Conservation (phyloP, 306 rosid genomes). For the Trifolium fragiferum region DNA sequence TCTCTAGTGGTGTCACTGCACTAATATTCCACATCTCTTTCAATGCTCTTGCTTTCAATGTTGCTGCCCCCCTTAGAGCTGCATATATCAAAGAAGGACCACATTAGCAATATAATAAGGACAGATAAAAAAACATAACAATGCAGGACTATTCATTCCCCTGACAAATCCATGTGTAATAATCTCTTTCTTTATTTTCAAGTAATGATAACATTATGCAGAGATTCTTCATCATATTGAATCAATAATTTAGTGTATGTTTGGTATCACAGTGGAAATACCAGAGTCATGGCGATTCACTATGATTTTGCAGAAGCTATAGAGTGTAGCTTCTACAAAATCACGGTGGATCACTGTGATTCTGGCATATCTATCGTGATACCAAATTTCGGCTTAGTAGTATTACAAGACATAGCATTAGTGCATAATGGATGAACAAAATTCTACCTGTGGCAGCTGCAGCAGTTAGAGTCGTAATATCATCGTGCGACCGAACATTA, state of each 20-base stretch:
- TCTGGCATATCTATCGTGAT: no score
- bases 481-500: conserved; percentile 82
- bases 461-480: conserved; percentile 91
- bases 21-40: conserved; percentile 89
- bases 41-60: conserved; percentile 87
- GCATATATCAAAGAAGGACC: conserved; percentile 38
- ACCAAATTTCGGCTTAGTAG: no score
- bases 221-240: not conserved
- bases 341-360: no score
- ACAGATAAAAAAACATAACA: not conserved
- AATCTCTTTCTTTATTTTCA: not conserved
- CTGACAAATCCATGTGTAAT: not conserved
- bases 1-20: conserved; percentile 83
- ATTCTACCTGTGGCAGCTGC: conserved; percentile 93
- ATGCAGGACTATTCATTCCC: not conserved
- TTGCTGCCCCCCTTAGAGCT: conserved; percentile 95
- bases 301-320: no score
- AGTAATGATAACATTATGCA: no score
- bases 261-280: no score
- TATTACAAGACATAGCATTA: no score
- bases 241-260: no score
- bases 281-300: no score
- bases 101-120: not conserved
- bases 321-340: no score
- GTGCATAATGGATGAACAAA: not conserved